Conservation (phyloP, 192 early-diverging fungal genomes). For the Backusella mclennaniae region DNA sequence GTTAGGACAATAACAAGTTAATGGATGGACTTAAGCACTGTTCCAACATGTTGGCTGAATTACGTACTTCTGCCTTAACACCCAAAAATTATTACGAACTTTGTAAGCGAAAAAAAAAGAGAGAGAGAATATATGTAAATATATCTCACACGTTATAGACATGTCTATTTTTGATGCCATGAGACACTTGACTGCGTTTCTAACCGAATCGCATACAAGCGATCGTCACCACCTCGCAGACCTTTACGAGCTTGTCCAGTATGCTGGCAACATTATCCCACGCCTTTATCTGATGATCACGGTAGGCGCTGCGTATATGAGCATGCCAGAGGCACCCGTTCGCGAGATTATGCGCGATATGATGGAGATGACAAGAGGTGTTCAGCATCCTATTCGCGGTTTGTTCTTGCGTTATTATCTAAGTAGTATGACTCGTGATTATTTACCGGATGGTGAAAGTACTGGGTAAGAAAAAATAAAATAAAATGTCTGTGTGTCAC, state of each 20-base stretch:
- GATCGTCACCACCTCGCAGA: conserved; percentile 83
- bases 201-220: conserved; percentile 87
- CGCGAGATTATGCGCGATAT: conserved; percentile 98
- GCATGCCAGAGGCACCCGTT: conserved; percentile 89
- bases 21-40: conserved; percentile 99
- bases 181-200: conserved; percentile 86
- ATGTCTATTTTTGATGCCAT: conserved; percentile 99
- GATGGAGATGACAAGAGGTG: conserved; percentile 98
- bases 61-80: conserved; percentile 90
- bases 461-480: conserved; percentile 40
- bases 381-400: conserved; percentile 99
- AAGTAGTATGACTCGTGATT: conserved; percentile 92
- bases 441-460: conserved; percentile 76
- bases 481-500: too few species aligned
- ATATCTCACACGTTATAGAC: conserved; percentile 45
- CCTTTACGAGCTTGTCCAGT: conserved; percentile 98
- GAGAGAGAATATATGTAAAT: not conserved
- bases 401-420: conserved; percentile 97
- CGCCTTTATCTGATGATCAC: conserved; percentile 99
- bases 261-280: conserved; percentile 97
- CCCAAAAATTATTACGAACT: conserved; percentile 99
- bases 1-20: conserved; percentile 81
- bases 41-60: conserved; percentile 96
- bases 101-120: conserved; percentile 54
- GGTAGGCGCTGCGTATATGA: conserved; percentile 96